phyloP scores from a whole-genome alignment of 139 green algal species.

The Pycnococcus provasolii region DNA sequence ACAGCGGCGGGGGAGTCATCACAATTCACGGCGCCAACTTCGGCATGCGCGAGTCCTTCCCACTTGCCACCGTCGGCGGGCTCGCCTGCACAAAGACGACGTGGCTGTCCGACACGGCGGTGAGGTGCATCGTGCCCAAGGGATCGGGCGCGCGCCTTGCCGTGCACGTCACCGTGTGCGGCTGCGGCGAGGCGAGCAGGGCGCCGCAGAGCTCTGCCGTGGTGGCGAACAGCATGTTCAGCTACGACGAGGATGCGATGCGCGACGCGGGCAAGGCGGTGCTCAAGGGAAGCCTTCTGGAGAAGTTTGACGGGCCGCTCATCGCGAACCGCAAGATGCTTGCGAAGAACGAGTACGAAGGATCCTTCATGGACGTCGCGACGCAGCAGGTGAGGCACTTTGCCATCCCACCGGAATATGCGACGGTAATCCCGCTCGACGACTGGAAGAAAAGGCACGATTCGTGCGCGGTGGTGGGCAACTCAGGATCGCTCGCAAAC shows the following conservation, averaged over 20 bases:
- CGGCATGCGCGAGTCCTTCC: slow-evolving; percentile 7
- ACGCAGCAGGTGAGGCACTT: slow-evolving; percentile 2
- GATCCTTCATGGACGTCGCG: not conserved
- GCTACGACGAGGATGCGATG: slow-evolving; percentile 3
- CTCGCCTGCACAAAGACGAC: slow-evolving; percentile 8
- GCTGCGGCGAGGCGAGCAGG: not conserved
- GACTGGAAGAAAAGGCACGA: slow-evolving; percentile 17
- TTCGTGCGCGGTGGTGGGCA: slow-evolving; percentile 25
- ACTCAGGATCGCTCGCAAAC: slow-evolving; percentile 17
- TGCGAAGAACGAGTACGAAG: slow-evolving; percentile 8
- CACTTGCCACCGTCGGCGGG: slow-evolving; percentile 11
- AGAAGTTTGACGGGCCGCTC: not conserved
- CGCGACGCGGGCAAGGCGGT: not conserved
- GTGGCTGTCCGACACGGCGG: slow-evolving; percentile 3
- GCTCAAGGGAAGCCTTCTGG: slow-evolving; percentile 7
- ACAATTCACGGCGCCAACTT: slow-evolving; percentile 17
- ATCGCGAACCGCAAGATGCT: slow-evolving; percentile 5
- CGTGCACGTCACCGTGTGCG: slow-evolving; percentile 20
- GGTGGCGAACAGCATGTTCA: not conserved
- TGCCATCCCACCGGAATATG: slow-evolving; percentile 12
- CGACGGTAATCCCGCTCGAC: slow-evolving; percentile 9
- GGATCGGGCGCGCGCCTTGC: slow-evolving; percentile 1
- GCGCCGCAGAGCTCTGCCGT: not conserved
- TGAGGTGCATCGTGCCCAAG: slow-evolving; percentile 12
- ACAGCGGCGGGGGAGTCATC: slow-evolving; percentile 1